These are phyloP conservation scores for Daldinia sp. DNA, from an alignment of 2,329 filamentous ascomycete species.

Conservation along the genomic window DNA sequence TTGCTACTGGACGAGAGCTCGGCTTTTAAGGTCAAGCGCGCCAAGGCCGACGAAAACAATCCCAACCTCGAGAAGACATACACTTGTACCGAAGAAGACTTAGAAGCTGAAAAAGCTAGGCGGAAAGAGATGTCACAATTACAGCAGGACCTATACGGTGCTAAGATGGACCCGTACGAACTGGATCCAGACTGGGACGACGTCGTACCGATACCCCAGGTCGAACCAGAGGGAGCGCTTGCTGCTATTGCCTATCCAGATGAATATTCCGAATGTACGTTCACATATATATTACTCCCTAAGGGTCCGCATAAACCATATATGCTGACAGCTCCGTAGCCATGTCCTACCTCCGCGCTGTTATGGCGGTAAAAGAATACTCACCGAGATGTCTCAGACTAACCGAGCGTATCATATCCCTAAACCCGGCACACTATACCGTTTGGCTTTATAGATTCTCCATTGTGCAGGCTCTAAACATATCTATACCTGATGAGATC, in stretches of 20 bases:
- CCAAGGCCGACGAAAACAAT: slow-evolving; percentile 38
- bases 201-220: slow-evolving; percentile 80
- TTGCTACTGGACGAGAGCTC: slow-evolving; percentile 55
- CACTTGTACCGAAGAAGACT: slow-evolving; percentile 49
- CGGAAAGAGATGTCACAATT: slow-evolving; percentile 61
- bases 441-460: slow-evolving; percentile 96
- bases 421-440: slow-evolving; percentile 98
- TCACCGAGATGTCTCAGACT: slow-evolving; percentile 79
- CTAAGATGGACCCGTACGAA: slow-evolving; percentile 61
- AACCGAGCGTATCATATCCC: slow-evolving; percentile 86
- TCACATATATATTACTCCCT: not conserved
- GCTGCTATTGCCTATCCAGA: slow-evolving; percentile 92
- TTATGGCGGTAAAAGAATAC: slow-evolving; percentile 90
- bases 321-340: slow-evolving; percentile 55
- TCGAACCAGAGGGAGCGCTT: slow-evolving; percentile 84
- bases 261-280: slow-evolving; percentile 81
- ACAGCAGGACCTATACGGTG: slow-evolving; percentile 61
- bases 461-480: slow-evolving; percentile 72
- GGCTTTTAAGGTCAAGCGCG: slow-evolving; percentile 54
- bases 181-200: slow-evolving; percentile 83
- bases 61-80: slow-evolving; percentile 36
- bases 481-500: slow-evolving; percentile 75
- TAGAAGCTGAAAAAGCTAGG: slow-evolving; percentile 56
- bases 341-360: slow-evolving; percentile 89
- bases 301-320: not conserved